Evolutionary conservation across 805 yeast species (phyloP), one percentile per base, ranked within the genome.

Genomic region (Huiozyma naganishii): DNA sequence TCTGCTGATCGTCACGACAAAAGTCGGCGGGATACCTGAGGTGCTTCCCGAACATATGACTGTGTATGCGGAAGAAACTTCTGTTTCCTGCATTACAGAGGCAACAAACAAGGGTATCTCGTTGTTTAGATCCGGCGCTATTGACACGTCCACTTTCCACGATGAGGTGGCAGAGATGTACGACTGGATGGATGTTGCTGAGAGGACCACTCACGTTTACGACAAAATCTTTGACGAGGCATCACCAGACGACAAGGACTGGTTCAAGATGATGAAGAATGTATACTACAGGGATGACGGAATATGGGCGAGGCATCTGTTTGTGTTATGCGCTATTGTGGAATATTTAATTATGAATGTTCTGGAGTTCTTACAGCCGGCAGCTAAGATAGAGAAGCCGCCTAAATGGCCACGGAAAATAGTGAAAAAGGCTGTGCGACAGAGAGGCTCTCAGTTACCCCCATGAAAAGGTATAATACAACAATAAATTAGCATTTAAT

Each of bases 21-120:
- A 79, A 45, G 98, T 92, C 0, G 99, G 99, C 9, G 99, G 98
- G 5, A 89, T 92, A 35, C 97, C 97, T 0, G 99, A 92, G 58
- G 97, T 92, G 4, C 64, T 92, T 34, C 99, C 98, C 0, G 72
- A 73, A 27, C 84, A 88, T 54, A 92, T 92, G 97, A 88, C 95
- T 1, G 82, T 83, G 1, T 92, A 84, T 62, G 89, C 97, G 0
- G 73, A 79, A 11, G 95, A 97, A 0, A 60, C 65, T 1, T 84
- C 90, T 4, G 96, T 85, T 41, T 85, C 84, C 45, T 79, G 92
- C 2, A 64, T 92, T 36, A 86, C 83, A 1, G 74, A 71, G 4
- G 83, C 89, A 6, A 76, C 90, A 1, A 62, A 79, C 35, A 62
- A 68, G n/a, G 97, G 95, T 0, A 83, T 90, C 9, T 59, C 67